These are phyloP conservation scores for Thymus quinquecostatus DNA, from an alignment of 257 asterid species.

Conservation along the genomic window DNA sequence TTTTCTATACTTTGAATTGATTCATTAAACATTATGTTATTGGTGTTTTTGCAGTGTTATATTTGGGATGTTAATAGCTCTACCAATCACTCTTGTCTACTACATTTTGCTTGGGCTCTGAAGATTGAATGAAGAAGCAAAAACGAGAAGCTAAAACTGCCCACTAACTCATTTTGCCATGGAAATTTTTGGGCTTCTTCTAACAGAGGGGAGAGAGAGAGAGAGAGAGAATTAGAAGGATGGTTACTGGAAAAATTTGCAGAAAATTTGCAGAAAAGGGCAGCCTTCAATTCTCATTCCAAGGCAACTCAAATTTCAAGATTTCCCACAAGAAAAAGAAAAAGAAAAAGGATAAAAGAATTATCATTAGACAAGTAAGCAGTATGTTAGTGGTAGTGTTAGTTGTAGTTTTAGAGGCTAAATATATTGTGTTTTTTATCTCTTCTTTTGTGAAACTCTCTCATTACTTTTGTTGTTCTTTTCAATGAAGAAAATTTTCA, in stretches of 20 bases:
- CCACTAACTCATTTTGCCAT: conserved; percentile 43
- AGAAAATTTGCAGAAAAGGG: neutral
- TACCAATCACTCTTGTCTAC: conserved; percentile 86
- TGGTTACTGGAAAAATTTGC: neutral
- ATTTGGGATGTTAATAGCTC: conserved; percentile 90
- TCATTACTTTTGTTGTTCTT: conserved; percentile 41
- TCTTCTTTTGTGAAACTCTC: conserved; percentile 21
- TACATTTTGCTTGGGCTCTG: conserved; percentile 79
- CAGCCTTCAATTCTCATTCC: neutral
- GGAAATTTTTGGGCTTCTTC: conserved; percentile 53
- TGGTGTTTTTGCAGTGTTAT: conserved; percentile 66
- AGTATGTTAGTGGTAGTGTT: conserved; percentile 35
- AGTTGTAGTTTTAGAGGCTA: conserved; percentile 33
- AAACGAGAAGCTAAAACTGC: neutral
- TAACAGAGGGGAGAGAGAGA: conserved; percentile 30
- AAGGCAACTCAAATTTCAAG: conserved; percentile 19
- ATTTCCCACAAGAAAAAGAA: neutral
- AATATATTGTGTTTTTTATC: conserved; percentile 21
- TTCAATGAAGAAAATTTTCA: conserved; percentile 41
- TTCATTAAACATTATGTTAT: neutral
- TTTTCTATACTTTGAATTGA: neutral
- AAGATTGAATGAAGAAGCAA: conserved; percentile 33
- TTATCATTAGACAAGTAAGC: conserved; percentile 15
- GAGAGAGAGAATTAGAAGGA: conserved; percentile 21
- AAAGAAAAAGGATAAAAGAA: neutral